Evolutionary conservation across 345 rosid genomes (phyloP).

Genomic region (Excoecaria cochinchinensis): DNA sequence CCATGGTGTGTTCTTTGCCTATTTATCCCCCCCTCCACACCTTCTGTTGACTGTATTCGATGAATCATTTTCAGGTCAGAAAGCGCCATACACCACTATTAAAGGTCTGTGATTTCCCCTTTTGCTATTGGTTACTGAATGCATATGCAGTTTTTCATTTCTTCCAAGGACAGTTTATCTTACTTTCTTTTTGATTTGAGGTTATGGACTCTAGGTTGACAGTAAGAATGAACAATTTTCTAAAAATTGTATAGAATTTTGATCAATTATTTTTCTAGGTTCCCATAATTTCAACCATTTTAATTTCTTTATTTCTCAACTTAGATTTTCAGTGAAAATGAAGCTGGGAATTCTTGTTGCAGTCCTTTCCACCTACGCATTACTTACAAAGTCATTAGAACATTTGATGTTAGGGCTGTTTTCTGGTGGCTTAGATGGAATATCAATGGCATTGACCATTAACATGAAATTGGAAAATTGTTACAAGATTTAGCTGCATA

Average conservation of each 20-base stretch:
- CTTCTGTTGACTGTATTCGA: background rate
- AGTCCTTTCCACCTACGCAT: background rate
- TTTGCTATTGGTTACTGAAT: background rate
- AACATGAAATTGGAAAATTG: background rate
- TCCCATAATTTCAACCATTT: background rate
- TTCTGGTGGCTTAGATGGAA: background rate
- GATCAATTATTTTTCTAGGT: background rate
- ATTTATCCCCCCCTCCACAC: background rate
- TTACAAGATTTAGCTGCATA: background rate
- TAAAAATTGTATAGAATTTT: background rate
- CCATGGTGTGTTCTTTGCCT: background rate
- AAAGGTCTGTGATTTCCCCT: constrained; percentile 28
- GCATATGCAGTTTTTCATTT: background rate
- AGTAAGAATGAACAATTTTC: background rate
- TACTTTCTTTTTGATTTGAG: background rate
- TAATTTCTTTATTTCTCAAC: background rate
- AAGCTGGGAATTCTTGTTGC: background rate
- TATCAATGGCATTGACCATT: background rate
- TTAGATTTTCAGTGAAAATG: background rate
- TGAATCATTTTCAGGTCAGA: constrained; percentile 25
- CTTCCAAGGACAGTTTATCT: background rate
- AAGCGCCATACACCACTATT: constrained; percentile 31
- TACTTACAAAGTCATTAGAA: background rate
- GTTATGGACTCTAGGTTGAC: background rate
- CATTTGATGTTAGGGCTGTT: background rate